Conservation (phyloP, 495 filamentous ascomycete genomes). For the Staphylotrichum tortipilum region DNA sequence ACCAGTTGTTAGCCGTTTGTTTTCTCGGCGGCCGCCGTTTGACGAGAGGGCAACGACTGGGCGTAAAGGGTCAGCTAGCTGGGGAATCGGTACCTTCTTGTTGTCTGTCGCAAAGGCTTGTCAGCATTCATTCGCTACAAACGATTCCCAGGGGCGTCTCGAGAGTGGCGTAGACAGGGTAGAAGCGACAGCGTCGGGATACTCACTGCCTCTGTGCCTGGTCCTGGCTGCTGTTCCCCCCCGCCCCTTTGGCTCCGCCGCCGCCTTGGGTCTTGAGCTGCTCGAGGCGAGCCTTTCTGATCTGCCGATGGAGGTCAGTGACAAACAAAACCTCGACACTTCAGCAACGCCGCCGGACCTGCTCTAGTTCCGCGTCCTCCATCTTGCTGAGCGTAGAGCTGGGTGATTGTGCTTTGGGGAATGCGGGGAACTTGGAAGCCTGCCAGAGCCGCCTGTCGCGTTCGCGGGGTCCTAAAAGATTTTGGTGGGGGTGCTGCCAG, state of each 20-base stretch:
- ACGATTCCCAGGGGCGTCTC: too few relatives aligned
- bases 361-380: conserved; percentile 81
- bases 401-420: too few relatives aligned
- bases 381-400: conserved; percentile 33
- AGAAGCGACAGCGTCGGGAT: background rate
- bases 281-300: conserved; percentile 78
- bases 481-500: background rate
- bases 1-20: background rate
- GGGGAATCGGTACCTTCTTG: conserved; percentile 49
- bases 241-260: conserved; percentile 35
- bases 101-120: conserved; percentile 37
- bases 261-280: conserved; percentile 71
- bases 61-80: background rate
- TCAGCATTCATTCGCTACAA: background rate
- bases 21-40: background rate
- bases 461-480: conserved; percentile 2
- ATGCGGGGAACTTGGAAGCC: background rate
- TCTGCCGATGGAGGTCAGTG: conserved; percentile 39
- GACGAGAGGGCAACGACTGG: background rate
- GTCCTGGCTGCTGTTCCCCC: conserved; percentile 45
- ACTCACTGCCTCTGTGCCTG: conserved; percentile 52
- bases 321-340: background rate
- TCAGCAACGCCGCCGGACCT: conserved; percentile 41
- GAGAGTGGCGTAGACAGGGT: too few relatives aligned
- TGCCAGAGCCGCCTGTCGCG: background rate